phyloP scores from a whole-genome alignment of 768 basidiomycete genomes.

The Epithele typhae region DNA sequence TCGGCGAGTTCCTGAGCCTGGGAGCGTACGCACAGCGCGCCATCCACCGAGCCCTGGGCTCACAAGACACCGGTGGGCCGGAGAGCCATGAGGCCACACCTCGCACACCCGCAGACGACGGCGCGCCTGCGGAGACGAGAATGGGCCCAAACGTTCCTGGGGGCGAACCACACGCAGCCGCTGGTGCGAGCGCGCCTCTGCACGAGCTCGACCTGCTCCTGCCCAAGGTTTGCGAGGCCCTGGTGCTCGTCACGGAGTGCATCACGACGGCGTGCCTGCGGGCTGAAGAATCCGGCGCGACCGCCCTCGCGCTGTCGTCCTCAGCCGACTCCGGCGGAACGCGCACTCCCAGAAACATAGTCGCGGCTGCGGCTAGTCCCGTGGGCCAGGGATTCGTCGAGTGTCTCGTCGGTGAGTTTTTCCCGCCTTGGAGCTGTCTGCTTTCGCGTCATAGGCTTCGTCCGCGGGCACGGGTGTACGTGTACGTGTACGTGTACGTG shows the following conservation, averaged over 20 bases:
- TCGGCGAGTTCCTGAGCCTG: constrained; percentile 57
- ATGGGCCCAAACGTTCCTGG: neutral
- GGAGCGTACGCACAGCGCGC: constrained; percentile 53
- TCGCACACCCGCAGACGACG: no score
- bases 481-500: no score
- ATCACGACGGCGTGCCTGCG: constrained; percentile 60
- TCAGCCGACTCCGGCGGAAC: no score
- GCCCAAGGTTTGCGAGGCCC: constrained; percentile 75
- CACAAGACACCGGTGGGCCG: neutral
- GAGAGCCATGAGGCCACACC: no score
- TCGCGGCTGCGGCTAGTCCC: no score
- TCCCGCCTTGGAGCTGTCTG: no score
- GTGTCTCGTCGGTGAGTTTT: constrained; percentile 19
- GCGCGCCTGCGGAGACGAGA: no score
- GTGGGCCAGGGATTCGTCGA: constrained; percentile 17
- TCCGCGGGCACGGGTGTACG: no score
- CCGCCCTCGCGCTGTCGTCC: neutral
- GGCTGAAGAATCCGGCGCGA: constrained; percentile 36
- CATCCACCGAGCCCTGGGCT: constrained; percentile 43
- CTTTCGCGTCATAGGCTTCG: neutral
- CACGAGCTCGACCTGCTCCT: constrained; percentile 62
- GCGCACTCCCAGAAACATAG: no score
- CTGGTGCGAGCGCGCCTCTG: no score
- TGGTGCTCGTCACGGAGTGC: constrained; percentile 76
- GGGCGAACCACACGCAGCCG: no score